phyloP scores from a whole-genome alignment of 202 grass and related monocot genomes.

The Carex sylvatica region DNA sequence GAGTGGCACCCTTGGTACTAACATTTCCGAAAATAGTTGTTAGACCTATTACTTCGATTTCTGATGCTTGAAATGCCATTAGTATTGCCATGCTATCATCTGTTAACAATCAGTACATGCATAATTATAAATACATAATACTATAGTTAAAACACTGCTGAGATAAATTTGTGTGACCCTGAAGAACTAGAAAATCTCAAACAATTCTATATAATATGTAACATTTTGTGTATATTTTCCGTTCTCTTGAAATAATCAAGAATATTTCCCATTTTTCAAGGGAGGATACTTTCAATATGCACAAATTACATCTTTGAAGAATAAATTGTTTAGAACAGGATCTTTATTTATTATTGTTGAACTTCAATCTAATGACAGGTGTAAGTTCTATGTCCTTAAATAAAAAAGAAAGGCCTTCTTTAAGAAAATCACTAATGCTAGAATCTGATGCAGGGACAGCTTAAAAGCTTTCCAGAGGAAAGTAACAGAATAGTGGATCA shows the following conservation, averaged over 20 bases:
- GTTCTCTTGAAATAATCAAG: not conserved
- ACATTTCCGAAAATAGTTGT: conserved; percentile 95
- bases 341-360: not conserved
- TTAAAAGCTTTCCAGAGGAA: not conserved
- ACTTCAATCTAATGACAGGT: not conserved
- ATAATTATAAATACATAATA: conserved; percentile 18
- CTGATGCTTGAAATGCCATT: conserved; percentile 67
- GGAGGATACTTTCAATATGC: not conserved
- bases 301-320: not conserved
- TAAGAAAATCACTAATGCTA: not conserved
- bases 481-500: not conserved
- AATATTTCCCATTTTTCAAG: not conserved
- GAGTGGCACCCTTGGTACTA: conserved; percentile 50
- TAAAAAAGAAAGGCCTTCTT: not conserved
- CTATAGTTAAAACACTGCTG: not conserved
- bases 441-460: not conserved
- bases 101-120: conserved; percentile 22
- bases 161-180: not conserved
- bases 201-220: not conserved
- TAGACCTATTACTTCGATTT: conserved; percentile 62
- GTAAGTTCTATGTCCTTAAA: not conserved
- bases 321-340: not conserved
- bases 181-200: not conserved
- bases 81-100: conserved; percentile 83
- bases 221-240: too few species aligned